A percentile compares a stretch with the other conserved stretches of the same genome.
Conservation (phyloP, 176 grass and related monocot species). For the Tillandsia fasciculata region DNA sequence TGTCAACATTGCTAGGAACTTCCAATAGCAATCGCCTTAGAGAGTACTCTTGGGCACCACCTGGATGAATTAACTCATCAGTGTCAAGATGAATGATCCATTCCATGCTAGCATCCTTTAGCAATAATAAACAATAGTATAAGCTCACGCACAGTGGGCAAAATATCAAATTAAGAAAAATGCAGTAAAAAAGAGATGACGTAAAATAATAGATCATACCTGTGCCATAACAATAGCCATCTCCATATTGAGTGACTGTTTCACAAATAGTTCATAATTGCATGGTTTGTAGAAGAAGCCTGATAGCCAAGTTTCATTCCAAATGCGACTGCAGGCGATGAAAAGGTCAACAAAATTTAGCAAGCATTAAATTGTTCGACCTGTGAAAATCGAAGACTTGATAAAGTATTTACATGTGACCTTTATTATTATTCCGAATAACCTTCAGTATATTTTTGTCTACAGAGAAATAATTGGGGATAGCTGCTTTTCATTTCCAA, state of each 20-base stretch:
- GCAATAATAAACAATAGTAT: not conserved
- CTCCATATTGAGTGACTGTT: conserved; percentile 99
- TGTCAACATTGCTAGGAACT: conserved; percentile 91
- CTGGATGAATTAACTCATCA: conserved; percentile 92
- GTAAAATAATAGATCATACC: conserved; percentile 36
- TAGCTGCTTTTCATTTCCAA: too few relatives aligned
- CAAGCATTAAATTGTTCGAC: not conserved
- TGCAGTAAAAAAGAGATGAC: conserved; percentile 1
- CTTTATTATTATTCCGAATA: too few relatives aligned
- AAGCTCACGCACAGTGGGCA: not conserved
- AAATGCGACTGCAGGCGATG: conserved; percentile 60
- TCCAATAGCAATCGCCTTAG: conserved; percentile 86
- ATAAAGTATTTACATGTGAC: not conserved
- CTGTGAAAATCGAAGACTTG: not conserved
- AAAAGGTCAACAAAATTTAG: conserved; percentile 6
- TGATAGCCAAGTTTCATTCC: conserved; percentile 94
- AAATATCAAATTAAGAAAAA: not conserved
- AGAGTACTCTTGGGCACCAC: conserved; percentile 78
- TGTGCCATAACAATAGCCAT: conserved; percentile 98
- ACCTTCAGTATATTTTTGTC: too few relatives aligned
- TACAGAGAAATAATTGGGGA: too few relatives aligned
- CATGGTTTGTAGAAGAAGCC: conserved; percentile 98
- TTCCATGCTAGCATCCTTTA: conserved; percentile 75
- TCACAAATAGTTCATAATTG: conserved; percentile 98
- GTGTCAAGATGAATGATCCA: conserved; percentile 99